Evolutionary conservation across 129 eudicot genomes (phyloP), one percentile per base, ranked within the genome.

Genomic region (Smallanthus sonchifolius): DNA sequence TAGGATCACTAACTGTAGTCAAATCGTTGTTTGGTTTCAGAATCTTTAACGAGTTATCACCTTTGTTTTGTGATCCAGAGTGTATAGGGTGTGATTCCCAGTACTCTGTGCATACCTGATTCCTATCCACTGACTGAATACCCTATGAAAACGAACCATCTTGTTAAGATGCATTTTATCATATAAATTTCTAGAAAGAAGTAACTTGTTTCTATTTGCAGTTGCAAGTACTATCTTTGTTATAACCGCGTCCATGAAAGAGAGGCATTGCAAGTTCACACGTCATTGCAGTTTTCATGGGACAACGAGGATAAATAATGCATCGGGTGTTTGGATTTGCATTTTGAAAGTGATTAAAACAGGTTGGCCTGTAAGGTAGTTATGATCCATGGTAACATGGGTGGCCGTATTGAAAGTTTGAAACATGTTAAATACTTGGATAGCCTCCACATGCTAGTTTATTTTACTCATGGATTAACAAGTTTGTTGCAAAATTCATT

Each of bases 41-140:
- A 59, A 59, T 59, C 65, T 59, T 28, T 59, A 39, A 10, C 10
- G 32, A 63, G 47, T 52, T 77, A 16, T 35, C 73, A 17, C 69
- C 69, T 61, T 57, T 65, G 47, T 74, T 69, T 44, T 73, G 47
- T 6, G 87, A 15, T 56, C 72, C 87, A 51, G 91, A 76, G 39
- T 78, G 84, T 57, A 82, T 49, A 19, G 91, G 91, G 15, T 86
- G 87, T 15, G 97, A 85, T 67, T 92, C 84, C 97, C 97, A 92
- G 84, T 89, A 92, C 34, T 83, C 91, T 4, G 65, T 37, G 69
- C 94, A 85, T 7, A 85, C 74, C 39, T 86, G 80, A 63, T 82
- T 75, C 40, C 55, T 79, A 47, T 92, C 97, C 91, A 87, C 70
- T 10, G 80, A 75, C 63, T 92, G 91, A 30, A 92, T 89, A 45